These are phyloP conservation scores for Adiantum capillusveneris DNA, from an alignment of 75 land plant species.

Conservation along the genomic window DNA sequence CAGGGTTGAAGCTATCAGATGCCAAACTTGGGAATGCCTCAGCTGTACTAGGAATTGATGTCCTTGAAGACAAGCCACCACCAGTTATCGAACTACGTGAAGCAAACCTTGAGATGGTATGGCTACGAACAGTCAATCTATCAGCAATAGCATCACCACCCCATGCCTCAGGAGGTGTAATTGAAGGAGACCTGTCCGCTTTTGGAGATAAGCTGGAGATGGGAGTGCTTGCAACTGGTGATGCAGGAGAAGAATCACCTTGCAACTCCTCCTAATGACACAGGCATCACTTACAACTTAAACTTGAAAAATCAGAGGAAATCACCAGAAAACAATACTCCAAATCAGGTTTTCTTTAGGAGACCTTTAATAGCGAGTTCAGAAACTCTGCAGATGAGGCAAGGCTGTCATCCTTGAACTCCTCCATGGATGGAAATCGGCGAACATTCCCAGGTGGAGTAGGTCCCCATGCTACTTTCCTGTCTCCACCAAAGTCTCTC, in stretches of 20 bases:
- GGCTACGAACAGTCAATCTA: constrained; percentile 20
- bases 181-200: constrained; percentile 52
- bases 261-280: constrained; percentile 22
- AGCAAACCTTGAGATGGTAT: constrained; percentile 52
- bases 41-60: constrained; percentile 23
- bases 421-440: constrained; percentile 48
- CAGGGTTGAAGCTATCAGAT: background rate
- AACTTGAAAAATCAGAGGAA: background rate
- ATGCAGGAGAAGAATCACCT: constrained; percentile 2
- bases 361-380: background rate
- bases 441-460: constrained; percentile 28
- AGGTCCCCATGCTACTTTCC: constrained; percentile 31
- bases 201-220: constrained; percentile 41
- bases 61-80: constrained; percentile 18
- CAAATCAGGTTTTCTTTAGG: background rate
- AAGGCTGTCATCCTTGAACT: constrained; percentile 30
- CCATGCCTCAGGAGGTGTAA: constrained; percentile 93
- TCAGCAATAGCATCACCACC: constrained; percentile 64
- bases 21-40: constrained; percentile 15
- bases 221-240: constrained; percentile 31
- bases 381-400: constrained; percentile 3
- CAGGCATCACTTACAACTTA: background rate
- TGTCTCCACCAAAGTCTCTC: constrained; percentile 43
- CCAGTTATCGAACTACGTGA: constrained; percentile 21
- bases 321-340: too few species aligned